Conservation (phyloP, 2,329 filamentous ascomycete species). For the Fusarium sp. region DNA sequence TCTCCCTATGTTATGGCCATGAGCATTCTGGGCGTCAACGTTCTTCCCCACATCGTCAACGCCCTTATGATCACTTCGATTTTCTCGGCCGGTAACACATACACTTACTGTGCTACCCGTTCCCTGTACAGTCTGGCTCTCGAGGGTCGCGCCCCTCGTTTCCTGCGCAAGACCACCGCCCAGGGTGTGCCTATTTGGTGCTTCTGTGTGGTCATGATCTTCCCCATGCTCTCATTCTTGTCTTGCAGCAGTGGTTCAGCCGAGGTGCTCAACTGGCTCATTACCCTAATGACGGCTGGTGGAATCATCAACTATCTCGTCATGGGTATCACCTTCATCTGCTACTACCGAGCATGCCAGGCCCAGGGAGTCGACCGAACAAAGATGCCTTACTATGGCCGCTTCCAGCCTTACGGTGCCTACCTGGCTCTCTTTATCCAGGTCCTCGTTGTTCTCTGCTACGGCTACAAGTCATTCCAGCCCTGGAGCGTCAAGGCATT, state of each 20-base stretch:
- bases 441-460: conserved; percentile 59
- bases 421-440: conserved; percentile 59
- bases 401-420: conserved; percentile 69
- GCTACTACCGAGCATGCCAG: conserved; percentile 64
- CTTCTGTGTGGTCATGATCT: conserved; percentile 65
- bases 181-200: conserved; percentile 72
- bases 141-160: conserved; percentile 60
- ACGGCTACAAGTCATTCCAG: conserved; percentile 66
- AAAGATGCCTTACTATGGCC: conserved; percentile 67
- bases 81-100: conserved; percentile 63
- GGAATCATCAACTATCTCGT: conserved; percentile 73
- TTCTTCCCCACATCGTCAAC: conserved; percentile 69
- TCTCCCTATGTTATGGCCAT: conserved; percentile 75
- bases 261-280: conserved; percentile 65
- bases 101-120: conserved; percentile 63
- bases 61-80: conserved; percentile 60
- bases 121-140: conserved; percentile 64
- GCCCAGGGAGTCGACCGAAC: conserved; percentile 65
- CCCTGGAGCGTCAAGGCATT: conserved; percentile 62
- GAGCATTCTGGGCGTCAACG: conserved; percentile 63
- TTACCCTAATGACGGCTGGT: conserved; percentile 67
- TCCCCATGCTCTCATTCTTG: conserved; percentile 66
- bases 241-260: conserved; percentile 61
- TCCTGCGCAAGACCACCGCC: conserved; percentile 69
- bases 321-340: conserved; percentile 59